Conservation (phyloP, 768 basidiomycete genomes). For the Filobasidium wieringae region DNA sequence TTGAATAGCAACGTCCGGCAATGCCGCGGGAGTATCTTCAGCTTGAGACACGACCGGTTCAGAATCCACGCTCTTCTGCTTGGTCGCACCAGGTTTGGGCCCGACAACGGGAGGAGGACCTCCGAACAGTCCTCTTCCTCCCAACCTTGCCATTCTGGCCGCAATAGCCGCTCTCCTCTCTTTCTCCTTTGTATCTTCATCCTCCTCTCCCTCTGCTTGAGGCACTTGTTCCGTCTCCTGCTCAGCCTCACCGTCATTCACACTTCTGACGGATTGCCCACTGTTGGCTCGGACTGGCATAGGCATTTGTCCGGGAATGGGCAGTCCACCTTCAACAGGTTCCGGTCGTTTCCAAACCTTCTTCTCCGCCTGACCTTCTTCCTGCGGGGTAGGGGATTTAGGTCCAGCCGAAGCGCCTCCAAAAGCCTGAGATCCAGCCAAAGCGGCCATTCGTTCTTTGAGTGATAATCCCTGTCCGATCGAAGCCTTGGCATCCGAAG, state of each 20-base stretch:
- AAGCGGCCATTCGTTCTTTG: slow-evolving; percentile 88
- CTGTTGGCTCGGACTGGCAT: background rate
- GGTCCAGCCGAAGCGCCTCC: slow-evolving; percentile 44
- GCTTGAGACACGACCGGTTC: background rate
- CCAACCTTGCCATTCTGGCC: slow-evolving; percentile 83
- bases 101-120: slow-evolving; percentile 8
- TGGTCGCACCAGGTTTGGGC: background rate
- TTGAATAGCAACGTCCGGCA: background rate
- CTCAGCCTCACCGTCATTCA: slow-evolving; percentile 38
- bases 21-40: background rate
- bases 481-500: slow-evolving; percentile 75
- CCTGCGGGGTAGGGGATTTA: slow-evolving; percentile 47
- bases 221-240: slow-evolving; percentile 33
- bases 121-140: slow-evolving; percentile 48
- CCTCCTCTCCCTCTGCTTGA: slow-evolving; percentile 15
- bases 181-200: slow-evolving; percentile 35
- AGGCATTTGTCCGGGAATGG: background rate
- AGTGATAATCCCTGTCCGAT: slow-evolving; percentile 65
- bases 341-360: slow-evolving; percentile 70
- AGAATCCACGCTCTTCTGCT: background rate
- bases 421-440: slow-evolving; percentile 73
- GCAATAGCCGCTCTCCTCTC: slow-evolving; percentile 64
- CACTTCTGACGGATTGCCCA: background rate
- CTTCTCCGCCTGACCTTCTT: slow-evolving; percentile 49
- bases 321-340: slow-evolving; percentile 8